Conservation (phyloP, 495 filamentous ascomycete species). For the Pyrenula massariospora region DNA sequence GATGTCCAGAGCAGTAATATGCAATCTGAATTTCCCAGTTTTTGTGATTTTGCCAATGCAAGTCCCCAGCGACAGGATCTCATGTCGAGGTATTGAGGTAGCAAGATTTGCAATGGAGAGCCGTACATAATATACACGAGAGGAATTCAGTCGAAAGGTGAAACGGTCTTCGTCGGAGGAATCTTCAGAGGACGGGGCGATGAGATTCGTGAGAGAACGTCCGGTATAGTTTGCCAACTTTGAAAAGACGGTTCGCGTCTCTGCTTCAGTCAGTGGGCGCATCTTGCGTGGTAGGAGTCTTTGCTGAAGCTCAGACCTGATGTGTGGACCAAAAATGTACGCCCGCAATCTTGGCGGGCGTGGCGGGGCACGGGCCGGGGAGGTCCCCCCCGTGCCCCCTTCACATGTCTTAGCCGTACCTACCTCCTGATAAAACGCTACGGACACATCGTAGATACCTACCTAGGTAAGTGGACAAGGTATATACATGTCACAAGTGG, state of each 20-base stretch:
- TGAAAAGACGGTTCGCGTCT: slow-evolving; percentile 61
- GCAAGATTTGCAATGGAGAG: slow-evolving; percentile 85
- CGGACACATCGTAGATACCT: no score
- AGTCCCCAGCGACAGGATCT: slow-evolving; percentile 73
- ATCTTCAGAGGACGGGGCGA: slow-evolving; percentile 58
- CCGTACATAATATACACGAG: slow-evolving; percentile 78
- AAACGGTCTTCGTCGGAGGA: slow-evolving; percentile 52
- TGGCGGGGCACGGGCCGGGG: no score
- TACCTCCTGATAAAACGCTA: no score
- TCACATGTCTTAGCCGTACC: no score
- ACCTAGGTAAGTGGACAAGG: no score
- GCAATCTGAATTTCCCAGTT: slow-evolving; percentile 50
- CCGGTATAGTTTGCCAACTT: slow-evolving; percentile 83
- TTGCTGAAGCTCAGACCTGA: no score
- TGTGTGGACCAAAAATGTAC: no score
- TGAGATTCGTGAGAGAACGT: slow-evolving; percentile 63
- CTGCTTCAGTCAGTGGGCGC: slow-evolving; percentile 63
- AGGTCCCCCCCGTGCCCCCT: no score
- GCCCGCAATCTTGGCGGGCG: no score
- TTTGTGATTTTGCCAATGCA: slow-evolving; percentile 88
- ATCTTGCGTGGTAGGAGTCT: slow-evolving; percentile 41
- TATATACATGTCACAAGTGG: no score
- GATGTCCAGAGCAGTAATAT: slow-evolving; percentile 74
- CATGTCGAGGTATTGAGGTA: slow-evolving; percentile 64
- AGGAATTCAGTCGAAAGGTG: slow-evolving; percentile 74